Percentiles rank a stretch among this genome's conserved stretches.
Evolutionary conservation across 2,329 filamentous ascomycete species (phyloP).

Genomic region (Zymoseptoria brevis): DNA sequence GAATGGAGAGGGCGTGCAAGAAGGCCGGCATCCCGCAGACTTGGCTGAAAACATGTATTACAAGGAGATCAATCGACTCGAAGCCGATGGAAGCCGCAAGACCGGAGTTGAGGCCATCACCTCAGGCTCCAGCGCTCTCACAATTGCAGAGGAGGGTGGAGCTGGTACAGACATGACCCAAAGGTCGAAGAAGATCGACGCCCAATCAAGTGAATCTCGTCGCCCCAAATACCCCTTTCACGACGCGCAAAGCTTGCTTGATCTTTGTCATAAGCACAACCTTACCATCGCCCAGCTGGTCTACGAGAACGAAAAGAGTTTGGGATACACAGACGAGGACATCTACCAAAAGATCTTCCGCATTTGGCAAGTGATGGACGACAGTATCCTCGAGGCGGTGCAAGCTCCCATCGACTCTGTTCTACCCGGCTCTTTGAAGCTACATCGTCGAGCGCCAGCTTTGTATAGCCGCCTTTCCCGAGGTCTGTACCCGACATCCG

Average conservation of each 20-base stretch:
- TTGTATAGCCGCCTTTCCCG: slow-evolving; percentile 41
- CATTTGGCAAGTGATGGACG: slow-evolving; percentile 48
- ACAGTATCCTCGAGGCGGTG: slow-evolving; percentile 44
- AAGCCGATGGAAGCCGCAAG: slow-evolving; percentile 41
- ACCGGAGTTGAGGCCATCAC: slow-evolving; percentile 40
- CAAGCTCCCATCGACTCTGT: slow-evolving; percentile 37
- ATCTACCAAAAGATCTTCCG: slow-evolving; percentile 42
- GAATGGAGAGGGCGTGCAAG: slow-evolving; percentile 8
- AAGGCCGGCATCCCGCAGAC: slow-evolving; percentile 38
- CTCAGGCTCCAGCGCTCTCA: slow-evolving; percentile 10
- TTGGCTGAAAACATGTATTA: slow-evolving; percentile 47
- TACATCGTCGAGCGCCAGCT: slow-evolving; percentile 41
- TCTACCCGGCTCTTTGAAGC: slow-evolving; percentile 42
- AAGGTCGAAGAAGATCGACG: not conserved
- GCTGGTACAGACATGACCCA: not conserved
- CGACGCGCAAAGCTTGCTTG: slow-evolving; percentile 40
- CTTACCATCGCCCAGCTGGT: slow-evolving; percentile 46
- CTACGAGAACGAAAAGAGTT: slow-evolving; percentile 47
- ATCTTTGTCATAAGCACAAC: slow-evolving; percentile 44
- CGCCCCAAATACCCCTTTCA: slow-evolving; percentile 42
- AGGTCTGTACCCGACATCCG: slow-evolving; percentile 35
- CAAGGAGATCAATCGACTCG: slow-evolving; percentile 43
- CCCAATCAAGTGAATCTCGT: slow-evolving; percentile 4
- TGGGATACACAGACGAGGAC: slow-evolving; percentile 44
- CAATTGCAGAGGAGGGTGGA: not conserved